Evolutionary conservation across 441 rosid species (phyloP).

Genomic region (Heliophila coronopifolia): DNA sequence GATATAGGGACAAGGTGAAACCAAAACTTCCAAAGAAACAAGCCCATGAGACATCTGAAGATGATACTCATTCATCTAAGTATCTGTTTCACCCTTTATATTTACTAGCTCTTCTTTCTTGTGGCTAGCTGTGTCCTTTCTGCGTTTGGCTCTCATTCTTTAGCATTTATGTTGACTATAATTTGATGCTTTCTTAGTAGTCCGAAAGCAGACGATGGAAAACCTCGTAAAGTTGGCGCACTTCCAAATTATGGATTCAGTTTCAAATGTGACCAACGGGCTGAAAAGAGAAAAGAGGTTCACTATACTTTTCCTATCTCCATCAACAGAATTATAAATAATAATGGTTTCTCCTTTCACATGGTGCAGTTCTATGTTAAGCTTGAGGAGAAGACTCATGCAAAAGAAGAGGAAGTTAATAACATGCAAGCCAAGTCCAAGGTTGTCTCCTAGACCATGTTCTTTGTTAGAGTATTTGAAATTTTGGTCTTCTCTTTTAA

Average conservation of each 20-base stretch:
- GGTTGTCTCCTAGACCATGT: constrained; percentile 37
- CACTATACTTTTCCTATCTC: constrained; percentile 6
- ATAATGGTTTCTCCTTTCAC: constrained; percentile 8
- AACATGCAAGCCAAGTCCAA: constrained; percentile 82
- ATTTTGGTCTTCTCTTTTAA: not conserved
- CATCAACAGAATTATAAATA: not conserved
- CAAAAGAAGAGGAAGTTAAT: constrained; percentile 70
- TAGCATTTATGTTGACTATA: constrained; percentile 12
- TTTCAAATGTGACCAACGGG: constrained; percentile 90
- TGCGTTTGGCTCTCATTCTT: constrained; percentile 13
- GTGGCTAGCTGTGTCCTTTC: constrained; percentile 12
- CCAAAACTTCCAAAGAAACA: constrained; percentile 54
- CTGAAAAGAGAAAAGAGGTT: constrained; percentile 97
- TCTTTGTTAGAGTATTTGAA: not conserved
- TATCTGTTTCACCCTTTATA: constrained; percentile 46
- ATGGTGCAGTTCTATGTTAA: constrained; percentile 68
- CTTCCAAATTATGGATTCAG: constrained; percentile 97
- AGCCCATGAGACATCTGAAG: constrained; percentile 48
- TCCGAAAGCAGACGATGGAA: constrained; percentile 56
- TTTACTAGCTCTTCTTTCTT: constrained; percentile 7
- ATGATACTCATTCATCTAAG: constrained; percentile 49
- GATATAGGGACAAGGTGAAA: constrained; percentile 59
- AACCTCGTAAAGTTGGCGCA: constrained; percentile 53
- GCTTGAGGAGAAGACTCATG: constrained; percentile 93
- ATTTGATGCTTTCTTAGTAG: constrained; percentile 49